Evolutionary conservation across 805 yeast genomes (phyloP), one percentile per base, ranked within the genome.

Genomic region (Yarrowia keelungensis): DNA sequence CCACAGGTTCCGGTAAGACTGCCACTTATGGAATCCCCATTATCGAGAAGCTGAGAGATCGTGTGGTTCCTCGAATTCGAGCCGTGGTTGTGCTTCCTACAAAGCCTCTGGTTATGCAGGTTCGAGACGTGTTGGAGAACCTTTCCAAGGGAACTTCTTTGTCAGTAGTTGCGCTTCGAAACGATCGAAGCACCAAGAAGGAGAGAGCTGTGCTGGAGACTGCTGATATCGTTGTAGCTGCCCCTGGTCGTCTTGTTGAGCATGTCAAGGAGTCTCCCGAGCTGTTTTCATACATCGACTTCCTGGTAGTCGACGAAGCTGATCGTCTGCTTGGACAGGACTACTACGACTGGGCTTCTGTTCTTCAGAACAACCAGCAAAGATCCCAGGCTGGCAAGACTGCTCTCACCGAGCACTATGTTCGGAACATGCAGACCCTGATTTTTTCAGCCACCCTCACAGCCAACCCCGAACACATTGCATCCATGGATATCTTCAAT

Each of bases 1-100:
- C 96, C 11, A 94, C 99, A 0, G 99, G 99, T 51, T 90, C 97
- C 0, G 99, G 99, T 74, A 94, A 94, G 76, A 94, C 99, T 0
- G 80, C 95, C 68, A 96, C 97, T 1, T 94, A 94, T 75, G 83
- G 87, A 64, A 83, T 94, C 1, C 98, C 99, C 1, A 84, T 95
- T 8, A 82, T 95, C 2, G 92, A 93, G 70, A 79, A 86, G 2
- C 80, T 94, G 66, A 79, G 82, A 15, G 77, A 79, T 9, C 83
- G 97, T 69, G 80, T 84, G 1, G 92, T 92, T 1, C 93, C 96
- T 1, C 81, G 87, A 66, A 77, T 91, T 3, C 79, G 97, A 65
- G 93, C 95, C 46, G 81, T 95, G 4, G 81, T 95, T 1, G 76
- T 95, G 26, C 91, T 94, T 0, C 99, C 99, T 10, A 95, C 99